Conservation (phyloP, 1,284 basidiomycete species). For the Ceratobasidium sp. region DNA sequence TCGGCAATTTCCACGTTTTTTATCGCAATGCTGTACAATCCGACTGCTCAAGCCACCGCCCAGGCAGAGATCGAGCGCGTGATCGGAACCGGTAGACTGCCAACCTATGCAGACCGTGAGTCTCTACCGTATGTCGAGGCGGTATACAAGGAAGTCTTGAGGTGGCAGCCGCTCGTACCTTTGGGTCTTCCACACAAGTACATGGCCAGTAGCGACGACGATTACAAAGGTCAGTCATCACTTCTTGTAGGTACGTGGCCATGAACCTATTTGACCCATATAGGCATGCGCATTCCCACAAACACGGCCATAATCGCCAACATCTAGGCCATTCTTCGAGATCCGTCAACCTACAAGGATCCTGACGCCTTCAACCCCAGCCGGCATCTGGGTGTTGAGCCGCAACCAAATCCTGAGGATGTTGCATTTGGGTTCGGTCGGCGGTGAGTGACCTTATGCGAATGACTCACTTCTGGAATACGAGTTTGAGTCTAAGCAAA, state of each 20-base stretch:
- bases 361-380: slow-evolving; percentile 18
- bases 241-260: neutral
- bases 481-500: neutral
- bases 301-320: slow-evolving; percentile 13
- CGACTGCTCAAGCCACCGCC: slow-evolving; percentile 24
- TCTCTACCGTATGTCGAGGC: slow-evolving; percentile 46
- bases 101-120: slow-evolving; percentile 27
- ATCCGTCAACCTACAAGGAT: slow-evolving; percentile 14
- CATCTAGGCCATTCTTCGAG: slow-evolving; percentile 30
- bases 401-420: slow-evolving; percentile 18
- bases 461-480: neutral
- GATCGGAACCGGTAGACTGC: slow-evolving; percentile 36
- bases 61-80: slow-evolving; percentile 43
- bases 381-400: neutral
- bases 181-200: slow-evolving; percentile 45
- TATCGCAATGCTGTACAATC: slow-evolving; percentile 46
- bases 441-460: neutral
- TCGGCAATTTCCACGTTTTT: slow-evolving; percentile 42
- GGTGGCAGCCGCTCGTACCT: slow-evolving; percentile 47
- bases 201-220: slow-evolving; percentile 1
- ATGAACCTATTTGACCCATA: neutral
- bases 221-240: slow-evolving; percentile 13
- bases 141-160: slow-evolving; percentile 45
- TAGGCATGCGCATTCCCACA: slow-evolving; percentile 28
- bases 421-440: slow-evolving; percentile 34